phyloP scores from a whole-genome alignment of 2,329 filamentous ascomycete species.

The Teratosphaeria destructans region DNA sequence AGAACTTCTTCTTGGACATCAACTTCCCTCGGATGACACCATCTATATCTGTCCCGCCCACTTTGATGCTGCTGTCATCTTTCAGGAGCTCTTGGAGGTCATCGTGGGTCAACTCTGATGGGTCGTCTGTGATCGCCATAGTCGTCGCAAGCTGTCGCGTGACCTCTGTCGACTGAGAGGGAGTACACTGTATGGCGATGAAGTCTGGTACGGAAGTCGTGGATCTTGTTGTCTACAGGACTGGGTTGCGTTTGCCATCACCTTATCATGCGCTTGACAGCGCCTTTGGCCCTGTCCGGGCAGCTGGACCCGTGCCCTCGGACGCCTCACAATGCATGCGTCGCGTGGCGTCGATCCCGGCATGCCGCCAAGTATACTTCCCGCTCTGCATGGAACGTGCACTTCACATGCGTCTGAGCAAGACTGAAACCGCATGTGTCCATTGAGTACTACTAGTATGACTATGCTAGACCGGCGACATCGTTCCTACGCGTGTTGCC shows the following conservation, averaged over 20 bases:
- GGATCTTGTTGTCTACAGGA: neutral
- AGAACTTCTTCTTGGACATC: conserved; percentile 85
- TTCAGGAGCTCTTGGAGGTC: conserved; percentile 57
- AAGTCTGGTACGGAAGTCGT: neutral
- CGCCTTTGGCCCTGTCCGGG: neutral
- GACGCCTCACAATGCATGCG: neutral
- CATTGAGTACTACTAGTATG: too few species aligned
- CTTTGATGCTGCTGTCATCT: conserved; percentile 69
- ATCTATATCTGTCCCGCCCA: conserved; percentile 80
- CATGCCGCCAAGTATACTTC: neutral
- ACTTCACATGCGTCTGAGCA: too few species aligned
- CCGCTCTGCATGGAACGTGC: neutral
- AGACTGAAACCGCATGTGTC: too few species aligned
- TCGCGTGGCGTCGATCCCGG: neutral
- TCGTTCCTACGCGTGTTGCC: neutral
- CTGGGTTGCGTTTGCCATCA: neutral
- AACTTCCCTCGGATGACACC: conserved; percentile 82
- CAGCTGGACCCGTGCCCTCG: neutral
- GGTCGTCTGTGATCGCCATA: conserved; percentile 27
- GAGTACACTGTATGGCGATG: neutral
- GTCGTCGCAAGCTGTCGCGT: conserved; percentile 3
- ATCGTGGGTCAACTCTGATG: conserved; percentile 46
- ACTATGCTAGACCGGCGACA: neutral
- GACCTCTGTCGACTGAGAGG: neutral
- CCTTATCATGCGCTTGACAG: neutral